Base-by-base conservation (phyloP, 768 basidiomycete species). In the Panaeolus cyanescens region DNA sequence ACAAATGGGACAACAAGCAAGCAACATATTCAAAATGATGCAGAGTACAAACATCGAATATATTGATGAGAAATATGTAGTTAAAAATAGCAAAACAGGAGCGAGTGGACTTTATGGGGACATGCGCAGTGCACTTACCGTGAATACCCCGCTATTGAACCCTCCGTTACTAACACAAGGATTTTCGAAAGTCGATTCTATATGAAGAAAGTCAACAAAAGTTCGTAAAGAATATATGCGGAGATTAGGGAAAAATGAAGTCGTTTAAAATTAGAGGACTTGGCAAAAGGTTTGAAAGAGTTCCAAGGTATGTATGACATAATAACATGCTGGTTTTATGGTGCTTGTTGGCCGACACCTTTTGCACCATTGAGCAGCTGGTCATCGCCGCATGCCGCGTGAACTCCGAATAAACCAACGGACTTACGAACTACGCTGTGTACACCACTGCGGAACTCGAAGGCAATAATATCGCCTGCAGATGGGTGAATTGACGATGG, bases 371-470 rank as follows among this genome's bases (percentile, higher is more conserved):
- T 31, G 13, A 36, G 12, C 4, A 42, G 10, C 31, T 28, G 31
- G 8, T 32, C 28, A 31, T 15, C 10, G 22, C 30, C 17, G 32
- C n/a, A n/a, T 34, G 33, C 30, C 15, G 28, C 25, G 30, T 28
- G 39, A n/a, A 50, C 45, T 50, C 45, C 45, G 45, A 50, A 50
- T 12, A 5, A 5, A 32, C 10, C 10, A 15, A 20, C 22, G 20
- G 25, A 77, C 78, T 64, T 55, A 79, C 78, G 72, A 61, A 77
- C 75, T 55, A 71, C 76, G 56, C 76, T 77, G 60, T 79, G 77
- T 54, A 65, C 67, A 10, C 79, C 79, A 61, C 77, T 76, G 20
- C 74, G 64, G 65, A 80, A 79, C 61, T 76, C 74, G 59, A 76
- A 80, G 1, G 66, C 66, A 31, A 79, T 76, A 31, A 63, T 65